These are phyloP conservation scores for Trametes meyenii DNA, from an alignment of 768 basidiomycete genomes.

Conservation along the genomic window DNA sequence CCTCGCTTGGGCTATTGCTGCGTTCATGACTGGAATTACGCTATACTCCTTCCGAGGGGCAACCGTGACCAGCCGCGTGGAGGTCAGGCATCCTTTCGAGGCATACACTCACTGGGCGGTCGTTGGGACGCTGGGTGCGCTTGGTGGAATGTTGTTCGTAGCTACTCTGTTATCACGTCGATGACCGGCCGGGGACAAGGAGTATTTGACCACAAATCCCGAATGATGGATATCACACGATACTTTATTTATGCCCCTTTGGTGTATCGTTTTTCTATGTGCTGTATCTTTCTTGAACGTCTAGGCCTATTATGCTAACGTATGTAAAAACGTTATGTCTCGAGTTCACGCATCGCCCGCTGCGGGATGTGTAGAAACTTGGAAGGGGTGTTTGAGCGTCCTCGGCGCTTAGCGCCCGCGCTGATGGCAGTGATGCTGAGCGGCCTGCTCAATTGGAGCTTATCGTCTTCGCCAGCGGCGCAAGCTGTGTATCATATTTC, in stretches of 20 bases:
- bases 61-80: conserved; percentile 41
- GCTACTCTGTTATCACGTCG: conserved; percentile 40
- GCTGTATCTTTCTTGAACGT: not conserved
- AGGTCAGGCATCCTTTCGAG: conserved; percentile 48
- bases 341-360: too few relatives aligned
- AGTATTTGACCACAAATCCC: not conserved
- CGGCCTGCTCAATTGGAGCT: too few relatives aligned
- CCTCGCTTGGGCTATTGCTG: conserved; percentile 69
- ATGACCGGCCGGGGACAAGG: conserved; percentile 1
- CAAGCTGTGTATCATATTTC: too few relatives aligned
- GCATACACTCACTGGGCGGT: conserved; percentile 67
- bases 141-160: conserved; percentile 63
- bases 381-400: not conserved
- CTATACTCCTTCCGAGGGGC: conserved; percentile 66
- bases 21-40: conserved; percentile 65
- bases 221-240: not conserved
- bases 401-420: not conserved
- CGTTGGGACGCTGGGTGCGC: conserved; percentile 62
- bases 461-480: too few relatives aligned
- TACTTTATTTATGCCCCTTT: not conserved
- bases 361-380: too few relatives aligned
- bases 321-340: not conserved
- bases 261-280: not conserved
- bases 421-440: not conserved
- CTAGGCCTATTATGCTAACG: not conserved